Evolutionary conservation across 1,284 basidiomycete genomes (phyloP).

Genomic region (Tilletia caries): DNA sequence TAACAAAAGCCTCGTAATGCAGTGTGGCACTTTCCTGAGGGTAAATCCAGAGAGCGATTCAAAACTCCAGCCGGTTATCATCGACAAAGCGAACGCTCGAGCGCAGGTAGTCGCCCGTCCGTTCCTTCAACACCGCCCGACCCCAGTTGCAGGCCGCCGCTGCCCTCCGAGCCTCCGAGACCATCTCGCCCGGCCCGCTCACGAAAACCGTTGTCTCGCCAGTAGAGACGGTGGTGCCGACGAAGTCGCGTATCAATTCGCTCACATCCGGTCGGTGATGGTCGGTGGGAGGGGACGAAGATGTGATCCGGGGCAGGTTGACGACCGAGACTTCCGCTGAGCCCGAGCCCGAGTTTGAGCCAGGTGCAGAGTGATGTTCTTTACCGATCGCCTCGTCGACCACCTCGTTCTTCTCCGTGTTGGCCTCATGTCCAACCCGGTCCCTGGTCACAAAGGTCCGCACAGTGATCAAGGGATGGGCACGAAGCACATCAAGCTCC

Average conservation of each 20-base stretch:
- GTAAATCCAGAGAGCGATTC: neutral
- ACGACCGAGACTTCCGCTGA: neutral
- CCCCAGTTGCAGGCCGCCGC: constrained; percentile 21
- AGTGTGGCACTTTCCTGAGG: too few species aligned
- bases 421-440: neutral
- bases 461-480: neutral
- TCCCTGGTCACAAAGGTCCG: constrained; percentile 18
- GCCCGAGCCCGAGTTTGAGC: neutral
- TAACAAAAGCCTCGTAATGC: too few species aligned
- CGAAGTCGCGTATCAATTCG: constrained; percentile 10
- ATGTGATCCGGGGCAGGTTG: neutral
- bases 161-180: constrained; percentile 17
- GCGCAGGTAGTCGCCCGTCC: neutral
- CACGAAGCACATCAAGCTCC: constrained; percentile 19
- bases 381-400: neutral
- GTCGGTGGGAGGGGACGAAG: neutral
- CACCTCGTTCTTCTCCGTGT: neutral
- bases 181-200: constrained; percentile 26
- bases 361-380: neutral
- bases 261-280: constrained; percentile 7
- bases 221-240: neutral
- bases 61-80: neutral
- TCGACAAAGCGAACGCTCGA: neutral
- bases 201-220: constrained; percentile 17
- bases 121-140: constrained; percentile 11